These are phyloP conservation scores for Penicillium sp. DNA, from an alignment of 2,329 filamentous ascomycete species.

Conservation along the genomic window DNA sequence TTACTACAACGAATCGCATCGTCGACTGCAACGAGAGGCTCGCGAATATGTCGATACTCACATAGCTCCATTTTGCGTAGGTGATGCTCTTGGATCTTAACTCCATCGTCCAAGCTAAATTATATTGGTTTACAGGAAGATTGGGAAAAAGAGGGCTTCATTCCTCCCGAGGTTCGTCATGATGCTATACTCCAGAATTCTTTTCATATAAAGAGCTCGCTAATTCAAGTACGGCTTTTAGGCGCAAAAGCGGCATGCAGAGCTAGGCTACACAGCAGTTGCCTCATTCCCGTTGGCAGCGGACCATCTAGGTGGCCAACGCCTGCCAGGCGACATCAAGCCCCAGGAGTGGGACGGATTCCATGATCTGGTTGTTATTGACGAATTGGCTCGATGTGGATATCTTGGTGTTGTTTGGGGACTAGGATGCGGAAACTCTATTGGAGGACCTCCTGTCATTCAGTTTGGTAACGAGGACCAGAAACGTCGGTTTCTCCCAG, in stretches of 20 bases:
- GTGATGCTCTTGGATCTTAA: background rate
- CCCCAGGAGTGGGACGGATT: slow-evolving; percentile 42
- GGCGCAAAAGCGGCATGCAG: slow-evolving; percentile 11
- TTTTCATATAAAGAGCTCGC: too few species aligned
- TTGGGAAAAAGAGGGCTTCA: slow-evolving; percentile 29
- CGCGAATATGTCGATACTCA: slow-evolving; percentile 31
- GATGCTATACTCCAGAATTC: background rate
- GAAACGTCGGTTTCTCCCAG: slow-evolving; percentile 57
- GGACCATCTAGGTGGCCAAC: slow-evolving; percentile 22
- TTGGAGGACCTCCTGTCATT: slow-evolving; percentile 38
- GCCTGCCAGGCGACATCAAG: slow-evolving; percentile 33
- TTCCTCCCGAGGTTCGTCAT: slow-evolving; percentile 30
- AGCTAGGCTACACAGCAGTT: slow-evolving; percentile 27
- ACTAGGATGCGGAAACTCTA: slow-evolving; percentile 36
- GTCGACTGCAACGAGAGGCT: slow-evolving; percentile 25
- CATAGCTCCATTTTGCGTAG: slow-evolving; percentile 26
- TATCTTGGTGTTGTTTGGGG: slow-evolving; percentile 38
- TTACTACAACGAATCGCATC: slow-evolving; percentile 30
- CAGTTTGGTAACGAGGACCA: slow-evolving; percentile 36
- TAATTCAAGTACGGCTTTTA: too few species aligned
- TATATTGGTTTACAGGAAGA: slow-evolving; percentile 11
- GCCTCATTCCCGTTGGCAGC: slow-evolving; percentile 22
- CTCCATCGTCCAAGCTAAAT: background rate
- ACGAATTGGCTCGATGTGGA: slow-evolving; percentile 43
- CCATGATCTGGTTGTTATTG: slow-evolving; percentile 42